Conservation (phyloP, 106 monocot species). For the Phalaenopsis equestris region DNA sequence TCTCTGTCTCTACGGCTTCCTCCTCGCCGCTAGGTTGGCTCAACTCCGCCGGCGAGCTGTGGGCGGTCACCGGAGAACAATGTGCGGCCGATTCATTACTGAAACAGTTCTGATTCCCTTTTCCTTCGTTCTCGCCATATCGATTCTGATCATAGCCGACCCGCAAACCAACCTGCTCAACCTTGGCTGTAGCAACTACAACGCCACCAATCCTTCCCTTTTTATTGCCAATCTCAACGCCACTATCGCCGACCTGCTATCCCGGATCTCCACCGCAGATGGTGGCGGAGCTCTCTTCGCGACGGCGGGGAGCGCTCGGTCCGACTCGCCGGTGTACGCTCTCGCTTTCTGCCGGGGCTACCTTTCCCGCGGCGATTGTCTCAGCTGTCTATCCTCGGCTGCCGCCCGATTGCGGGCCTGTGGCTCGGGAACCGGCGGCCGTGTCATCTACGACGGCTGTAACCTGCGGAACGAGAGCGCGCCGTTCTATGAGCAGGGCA, state of each 20-base stretch:
- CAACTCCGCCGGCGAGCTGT: background rate
- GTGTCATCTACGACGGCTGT: constrained; percentile 52
- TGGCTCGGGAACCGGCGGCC: constrained; percentile 47
- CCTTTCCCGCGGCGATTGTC: constrained; percentile 37
- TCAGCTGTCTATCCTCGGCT: constrained; percentile 32
- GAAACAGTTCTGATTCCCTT: background rate
- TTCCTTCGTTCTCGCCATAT: background rate
- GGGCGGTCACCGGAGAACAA: background rate
- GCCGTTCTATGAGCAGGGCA: constrained; percentile 40
- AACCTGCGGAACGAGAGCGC: constrained; percentile 49
- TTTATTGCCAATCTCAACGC: constrained; percentile 26
- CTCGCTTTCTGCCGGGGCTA: constrained; percentile 47
- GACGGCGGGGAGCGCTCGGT: constrained; percentile 20
- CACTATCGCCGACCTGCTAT: constrained; percentile 22
- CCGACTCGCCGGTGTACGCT: constrained; percentile 27
- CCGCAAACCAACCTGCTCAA: constrained; percentile 35
- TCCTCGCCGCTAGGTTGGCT: background rate
- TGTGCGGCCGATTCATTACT: background rate
- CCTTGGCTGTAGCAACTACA: constrained; percentile 61
- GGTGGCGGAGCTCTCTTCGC: constrained; percentile 22
- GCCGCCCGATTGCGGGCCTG: constrained; percentile 18
- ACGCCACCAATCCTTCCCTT: constrained; percentile 23
- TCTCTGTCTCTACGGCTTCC: background rate
- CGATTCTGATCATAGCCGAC: constrained; percentile 17
- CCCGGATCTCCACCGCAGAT: constrained; percentile 14